These are phyloP conservation scores for Chaetoscypha palmicola DNA, from an alignment of 2,329 filamentous ascomycete species.

Conservation along the genomic window DNA sequence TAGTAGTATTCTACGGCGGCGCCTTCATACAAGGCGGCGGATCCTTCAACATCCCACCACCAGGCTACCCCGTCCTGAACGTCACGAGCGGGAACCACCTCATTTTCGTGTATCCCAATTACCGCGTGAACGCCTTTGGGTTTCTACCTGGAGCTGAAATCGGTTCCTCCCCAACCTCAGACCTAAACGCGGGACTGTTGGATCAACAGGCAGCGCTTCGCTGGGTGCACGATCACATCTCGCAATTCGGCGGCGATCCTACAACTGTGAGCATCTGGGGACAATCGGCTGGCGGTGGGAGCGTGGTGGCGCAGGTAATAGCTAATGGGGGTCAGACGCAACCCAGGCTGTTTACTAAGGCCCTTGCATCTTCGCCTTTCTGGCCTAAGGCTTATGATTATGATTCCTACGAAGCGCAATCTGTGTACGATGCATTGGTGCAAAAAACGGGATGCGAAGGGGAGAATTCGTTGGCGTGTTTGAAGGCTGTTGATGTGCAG, in stretches of 20 bases:
- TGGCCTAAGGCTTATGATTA: conserved; percentile 47
- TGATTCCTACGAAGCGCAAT: conserved; percentile 38
- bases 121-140: conserved; percentile 60
- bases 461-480: conserved; percentile 43
- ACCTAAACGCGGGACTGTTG: conserved; percentile 41
- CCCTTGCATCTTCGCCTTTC: conserved; percentile 46
- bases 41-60: conserved; percentile 47
- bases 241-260: conserved; percentile 46
- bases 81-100: conserved; percentile 42
- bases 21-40: conserved; percentile 53
- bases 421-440: conserved; percentile 41
- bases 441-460: conserved; percentile 35
- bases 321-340: conserved; percentile 37
- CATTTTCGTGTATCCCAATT: conserved; percentile 53
- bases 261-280: conserved; percentile 41
- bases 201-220: conserved; percentile 49
- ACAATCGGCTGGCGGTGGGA: conserved; percentile 44
- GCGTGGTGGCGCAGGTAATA: conserved; percentile 46
- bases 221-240: conserved; percentile 48
- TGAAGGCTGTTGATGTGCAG: conserved; percentile 48
- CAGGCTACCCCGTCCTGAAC: conserved; percentile 51
- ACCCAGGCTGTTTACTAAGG: conserved; percentile 41
- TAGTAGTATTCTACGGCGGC: conserved; percentile 55
- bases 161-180: conserved; percentile 44
- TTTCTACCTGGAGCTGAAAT: conserved; percentile 55